Conservation (phyloP, 2,329 filamentous ascomycete genomes). For the Penicillium sp. region DNA sequence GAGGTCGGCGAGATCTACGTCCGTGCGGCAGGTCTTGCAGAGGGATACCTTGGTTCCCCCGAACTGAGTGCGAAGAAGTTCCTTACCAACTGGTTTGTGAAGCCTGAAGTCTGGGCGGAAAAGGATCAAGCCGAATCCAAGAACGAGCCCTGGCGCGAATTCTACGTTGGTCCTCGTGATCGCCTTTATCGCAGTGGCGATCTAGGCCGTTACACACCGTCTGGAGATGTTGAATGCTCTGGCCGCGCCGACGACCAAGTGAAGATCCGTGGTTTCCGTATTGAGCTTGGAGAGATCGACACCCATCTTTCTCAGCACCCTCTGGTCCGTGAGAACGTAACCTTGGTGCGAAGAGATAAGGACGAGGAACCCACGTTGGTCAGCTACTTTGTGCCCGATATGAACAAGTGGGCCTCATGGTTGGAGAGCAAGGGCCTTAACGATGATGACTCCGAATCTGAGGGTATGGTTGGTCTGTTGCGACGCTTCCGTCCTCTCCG, state of each 20-base stretch:
- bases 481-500: conserved; percentile 61
- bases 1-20: conserved; percentile 84
- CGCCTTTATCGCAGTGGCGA: conserved; percentile 86
- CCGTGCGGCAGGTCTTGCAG: conserved; percentile 76
- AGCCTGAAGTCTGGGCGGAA: conserved; percentile 66
- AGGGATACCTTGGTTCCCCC: conserved; percentile 66
- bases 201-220: conserved; percentile 69
- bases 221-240: conserved; percentile 72
- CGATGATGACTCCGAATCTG: conserved; percentile 48
- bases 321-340: conserved; percentile 79
- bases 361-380: conserved; percentile 83
- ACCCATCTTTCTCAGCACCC: conserved; percentile 71
- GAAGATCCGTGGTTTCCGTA: conserved; percentile 93
- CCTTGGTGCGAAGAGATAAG: conserved; percentile 76
- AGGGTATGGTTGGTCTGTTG: conserved; percentile 55
- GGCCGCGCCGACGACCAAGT: conserved; percentile 85
- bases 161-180: conserved; percentile 79
- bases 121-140: conserved; percentile 56
- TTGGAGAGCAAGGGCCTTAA: conserved; percentile 55
- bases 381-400: conserved; percentile 85
- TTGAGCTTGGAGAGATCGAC: conserved; percentile 93
- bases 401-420: conserved; percentile 69
- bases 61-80: conserved; percentile 74
- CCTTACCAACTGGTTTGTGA: conserved; percentile 80
- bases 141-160: conserved; percentile 71